A percentile compares a stretch with the other conserved stretches of the same genome.
phyloP scores from a whole-genome alignment of 2,329 filamentous ascomycete species.

The Byssoonygena ceratinophila region DNA sequence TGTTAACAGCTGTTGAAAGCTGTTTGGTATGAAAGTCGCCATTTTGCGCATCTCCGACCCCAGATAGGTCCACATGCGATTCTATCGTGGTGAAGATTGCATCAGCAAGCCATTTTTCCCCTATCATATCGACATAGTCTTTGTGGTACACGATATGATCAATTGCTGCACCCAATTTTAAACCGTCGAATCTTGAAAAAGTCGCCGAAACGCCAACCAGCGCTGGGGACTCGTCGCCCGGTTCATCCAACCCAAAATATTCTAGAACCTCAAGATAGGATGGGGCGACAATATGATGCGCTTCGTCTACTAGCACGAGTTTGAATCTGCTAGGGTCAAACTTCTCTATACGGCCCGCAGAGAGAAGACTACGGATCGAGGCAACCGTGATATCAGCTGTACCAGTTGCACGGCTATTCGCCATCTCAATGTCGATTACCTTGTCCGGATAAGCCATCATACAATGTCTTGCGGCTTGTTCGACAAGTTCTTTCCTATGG shows the following conservation, averaged over 20 bases:
- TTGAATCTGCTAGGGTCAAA: slow-evolving; percentile 75
- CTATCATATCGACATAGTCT: slow-evolving; percentile 69
- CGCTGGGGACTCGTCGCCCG: slow-evolving; percentile 45
- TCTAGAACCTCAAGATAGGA: slow-evolving; percentile 64
- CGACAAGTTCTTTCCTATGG: slow-evolving; percentile 83
- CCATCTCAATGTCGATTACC: slow-evolving; percentile 86
- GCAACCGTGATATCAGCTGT: slow-evolving; percentile 85
- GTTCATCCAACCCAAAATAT: slow-evolving; percentile 62
- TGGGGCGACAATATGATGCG: slow-evolving; percentile 85
- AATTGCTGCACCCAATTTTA: slow-evolving; percentile 71
- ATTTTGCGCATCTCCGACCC: slow-evolving; percentile 51
- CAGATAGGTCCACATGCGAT: slow-evolving; percentile 67
- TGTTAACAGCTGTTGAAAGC: slow-evolving; percentile 78
- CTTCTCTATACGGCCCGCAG: slow-evolving; percentile 64
- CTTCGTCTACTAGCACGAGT: slow-evolving; percentile 86
- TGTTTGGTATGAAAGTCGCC: slow-evolving; percentile 73
- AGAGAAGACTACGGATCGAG: slow-evolving; percentile 75
- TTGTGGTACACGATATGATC: slow-evolving; percentile 96
- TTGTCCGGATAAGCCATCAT: slow-evolving; percentile 67
- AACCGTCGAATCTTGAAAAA: slow-evolving; percentile 68
- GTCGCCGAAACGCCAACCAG: slow-evolving; percentile 86
- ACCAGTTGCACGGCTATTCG: slow-evolving; percentile 62
- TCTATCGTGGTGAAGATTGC: slow-evolving; percentile 91
- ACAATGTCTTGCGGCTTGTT: slow-evolving; percentile 86
- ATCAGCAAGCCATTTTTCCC: slow-evolving; percentile 81